phyloP scores from a whole-genome alignment of 2,329 filamentous ascomycete species.

The Clarireedia homoeocarpa region DNA sequence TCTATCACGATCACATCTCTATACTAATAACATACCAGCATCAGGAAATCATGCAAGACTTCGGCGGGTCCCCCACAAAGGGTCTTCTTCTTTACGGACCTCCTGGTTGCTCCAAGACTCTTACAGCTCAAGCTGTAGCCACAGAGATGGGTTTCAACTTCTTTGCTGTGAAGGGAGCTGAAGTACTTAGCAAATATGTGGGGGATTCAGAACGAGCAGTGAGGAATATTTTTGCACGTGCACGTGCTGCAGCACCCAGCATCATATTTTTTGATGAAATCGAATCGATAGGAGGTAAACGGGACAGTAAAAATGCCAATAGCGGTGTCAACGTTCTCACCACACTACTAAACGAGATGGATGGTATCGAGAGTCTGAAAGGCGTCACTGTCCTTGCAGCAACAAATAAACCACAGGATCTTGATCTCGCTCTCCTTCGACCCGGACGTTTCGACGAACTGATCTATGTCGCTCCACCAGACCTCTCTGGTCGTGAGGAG shows the following conservation, averaged over 20 bases:
- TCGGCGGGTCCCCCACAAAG: constrained; percentile 57
- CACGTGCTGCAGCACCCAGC: constrained; percentile 75
- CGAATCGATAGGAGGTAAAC: constrained; percentile 60
- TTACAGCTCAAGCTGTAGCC: constrained; percentile 83
- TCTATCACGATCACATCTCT: background rate
- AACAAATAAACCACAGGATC: constrained; percentile 79
- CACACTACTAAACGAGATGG: constrained; percentile 89
- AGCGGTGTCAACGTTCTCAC: constrained; percentile 74
- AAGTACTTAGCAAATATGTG: constrained; percentile 94
- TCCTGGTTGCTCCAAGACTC: constrained; percentile 89
- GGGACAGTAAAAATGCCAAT: constrained; percentile 38
- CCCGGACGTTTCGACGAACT: constrained; percentile 79
- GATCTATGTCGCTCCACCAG: constrained; percentile 79
- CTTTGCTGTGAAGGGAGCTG: constrained; percentile 86
- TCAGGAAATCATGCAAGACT: constrained; percentile 40
- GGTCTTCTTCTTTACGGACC: constrained; percentile 86
- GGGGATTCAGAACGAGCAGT: constrained; percentile 86
- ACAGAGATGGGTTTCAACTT: constrained; percentile 90
- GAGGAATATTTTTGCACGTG: constrained; percentile 77
- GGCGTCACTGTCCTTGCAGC: constrained; percentile 84
- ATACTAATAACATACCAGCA: constrained; percentile 30
- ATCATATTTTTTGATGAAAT: constrained; percentile 98
- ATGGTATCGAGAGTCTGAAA: constrained; percentile 78
- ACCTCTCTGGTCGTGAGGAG: constrained; percentile 61
- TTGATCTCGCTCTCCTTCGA: constrained; percentile 79